phyloP scores from a whole-genome alignment of 2,329 filamentous ascomycete genomes.

The Fusarium sp. region DNA sequence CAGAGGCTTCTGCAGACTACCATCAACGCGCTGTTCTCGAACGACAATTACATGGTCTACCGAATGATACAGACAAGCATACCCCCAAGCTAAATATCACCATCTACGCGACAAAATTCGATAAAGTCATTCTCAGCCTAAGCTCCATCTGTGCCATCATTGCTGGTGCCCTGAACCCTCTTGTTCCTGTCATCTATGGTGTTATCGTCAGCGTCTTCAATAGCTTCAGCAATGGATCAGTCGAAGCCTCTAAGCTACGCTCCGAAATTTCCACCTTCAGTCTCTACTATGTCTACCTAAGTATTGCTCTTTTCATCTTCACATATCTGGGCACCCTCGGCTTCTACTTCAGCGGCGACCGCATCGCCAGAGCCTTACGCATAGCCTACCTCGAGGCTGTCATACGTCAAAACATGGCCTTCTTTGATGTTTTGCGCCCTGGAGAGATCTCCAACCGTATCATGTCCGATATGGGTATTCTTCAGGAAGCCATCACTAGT shows the following conservation, averaged over 20 bases:
- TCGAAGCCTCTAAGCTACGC: background rate
- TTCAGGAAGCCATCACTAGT: conserved; percentile 86
- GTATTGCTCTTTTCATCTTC: conserved; percentile 77
- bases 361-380: conserved; percentile 54
- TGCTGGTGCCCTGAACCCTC: conserved; percentile 2
- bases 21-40: background rate
- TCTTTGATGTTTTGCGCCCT: conserved; percentile 58
- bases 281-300: conserved; percentile 70
- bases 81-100: background rate
- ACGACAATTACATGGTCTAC: background rate
- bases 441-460: conserved; percentile 60
- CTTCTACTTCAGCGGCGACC: conserved; percentile 66
- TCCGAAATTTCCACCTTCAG: conserved; percentile 1
- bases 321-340: conserved; percentile 81
- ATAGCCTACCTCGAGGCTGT: conserved; percentile 58
- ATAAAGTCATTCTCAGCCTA: background rate
- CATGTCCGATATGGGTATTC: conserved; percentile 83
- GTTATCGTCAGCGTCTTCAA: background rate
- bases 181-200: conserved; percentile 5
- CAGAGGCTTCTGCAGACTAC: background rate
- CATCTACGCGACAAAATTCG: background rate
- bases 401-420: conserved; percentile 61
- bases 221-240: background rate
- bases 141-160: conserved; percentile 3
- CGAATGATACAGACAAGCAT: background rate